Evolutionary conservation across 1,284 basidiomycete species (phyloP).

Genomic region (Marasmius fiardii): DNA sequence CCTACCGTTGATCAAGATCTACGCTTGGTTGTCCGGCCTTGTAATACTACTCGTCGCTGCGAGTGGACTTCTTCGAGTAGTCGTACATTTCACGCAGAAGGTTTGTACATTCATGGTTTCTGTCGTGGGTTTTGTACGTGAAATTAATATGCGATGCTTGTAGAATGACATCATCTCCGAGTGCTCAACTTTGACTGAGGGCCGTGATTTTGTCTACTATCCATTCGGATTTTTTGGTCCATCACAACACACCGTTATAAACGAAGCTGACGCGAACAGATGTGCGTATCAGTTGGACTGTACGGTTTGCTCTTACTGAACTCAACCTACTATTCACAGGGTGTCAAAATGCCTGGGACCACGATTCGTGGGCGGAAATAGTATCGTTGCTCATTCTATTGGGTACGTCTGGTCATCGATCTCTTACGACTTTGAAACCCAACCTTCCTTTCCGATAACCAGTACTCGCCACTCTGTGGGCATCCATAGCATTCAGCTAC

Average conservation of each 20-base stretch:
- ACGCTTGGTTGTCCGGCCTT: slow-evolving; percentile 50
- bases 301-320: not conserved
- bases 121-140: too few species aligned
- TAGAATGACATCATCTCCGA: slow-evolving; percentile 52
- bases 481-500: slow-evolving; percentile 59
- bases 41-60: slow-evolving; percentile 51
- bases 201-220: slow-evolving; percentile 28
- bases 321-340: slow-evolving; percentile 29
- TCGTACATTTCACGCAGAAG: slow-evolving; percentile 70
- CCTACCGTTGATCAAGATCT: slow-evolving; percentile 48
- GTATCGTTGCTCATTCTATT: slow-evolving; percentile 54
- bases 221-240: slow-evolving; percentile 45
- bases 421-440: not conserved
- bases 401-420: slow-evolving; percentile 19
- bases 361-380: slow-evolving; percentile 60
- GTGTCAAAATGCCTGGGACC: slow-evolving; percentile 54
- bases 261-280: slow-evolving; percentile 31
- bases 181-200: slow-evolving; percentile 36
- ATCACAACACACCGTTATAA: slow-evolving; percentile 29
- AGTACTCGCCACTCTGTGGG: slow-evolving; percentile 59
- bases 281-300: slow-evolving; percentile 37
- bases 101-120: too few species aligned
- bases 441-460: not conserved
- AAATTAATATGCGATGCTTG: not conserved
- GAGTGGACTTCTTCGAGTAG: slow-evolving; percentile 50